Conservation (phyloP, 2,329 filamentous ascomycete genomes). For the Pseudogymnoascus sp. region DNA sequence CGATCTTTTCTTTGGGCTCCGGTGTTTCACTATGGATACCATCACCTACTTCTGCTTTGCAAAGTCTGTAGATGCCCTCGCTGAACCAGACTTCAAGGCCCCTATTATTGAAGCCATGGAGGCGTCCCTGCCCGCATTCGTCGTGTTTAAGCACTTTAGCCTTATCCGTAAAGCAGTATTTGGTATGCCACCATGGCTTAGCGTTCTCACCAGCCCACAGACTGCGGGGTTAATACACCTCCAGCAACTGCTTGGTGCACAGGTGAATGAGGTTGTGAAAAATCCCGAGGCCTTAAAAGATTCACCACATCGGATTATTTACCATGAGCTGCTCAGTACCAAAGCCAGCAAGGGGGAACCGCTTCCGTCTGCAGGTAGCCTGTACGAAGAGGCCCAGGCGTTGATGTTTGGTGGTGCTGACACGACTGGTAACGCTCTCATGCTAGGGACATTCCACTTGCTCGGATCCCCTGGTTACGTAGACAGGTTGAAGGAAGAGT, state of each 20-base stretch:
- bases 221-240: slow-evolving; percentile 22
- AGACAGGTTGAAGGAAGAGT: slow-evolving; percentile 34
- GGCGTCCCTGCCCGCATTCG: slow-evolving; percentile 30
- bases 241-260: slow-evolving; percentile 19
- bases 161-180: slow-evolving; percentile 22
- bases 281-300: slow-evolving; percentile 24
- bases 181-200: slow-evolving; percentile 24
- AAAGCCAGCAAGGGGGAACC: slow-evolving; percentile 26
- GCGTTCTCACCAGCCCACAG: slow-evolving; percentile 21
- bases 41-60: slow-evolving; percentile 39
- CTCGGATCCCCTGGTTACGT: slow-evolving; percentile 32
- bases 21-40: slow-evolving; percentile 34
- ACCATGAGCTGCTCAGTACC: slow-evolving; percentile 31
- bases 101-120: slow-evolving; percentile 40
- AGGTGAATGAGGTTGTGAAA: slow-evolving; percentile 19
- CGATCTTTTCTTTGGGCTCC: slow-evolving; percentile 32
- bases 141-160: slow-evolving; percentile 37
- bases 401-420: slow-evolving; percentile 43
- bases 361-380: slow-evolving; percentile 20
- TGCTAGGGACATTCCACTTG: slow-evolving; percentile 37
- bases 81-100: slow-evolving; percentile 35
- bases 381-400: slow-evolving; percentile 41
- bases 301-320: slow-evolving; percentile 32
- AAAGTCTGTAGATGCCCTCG: slow-evolving; percentile 34
- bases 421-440: slow-evolving; percentile 38